Conservation (phyloP, 2,329 filamentous ascomycete species). For the Clonostachys solani region DNA sequence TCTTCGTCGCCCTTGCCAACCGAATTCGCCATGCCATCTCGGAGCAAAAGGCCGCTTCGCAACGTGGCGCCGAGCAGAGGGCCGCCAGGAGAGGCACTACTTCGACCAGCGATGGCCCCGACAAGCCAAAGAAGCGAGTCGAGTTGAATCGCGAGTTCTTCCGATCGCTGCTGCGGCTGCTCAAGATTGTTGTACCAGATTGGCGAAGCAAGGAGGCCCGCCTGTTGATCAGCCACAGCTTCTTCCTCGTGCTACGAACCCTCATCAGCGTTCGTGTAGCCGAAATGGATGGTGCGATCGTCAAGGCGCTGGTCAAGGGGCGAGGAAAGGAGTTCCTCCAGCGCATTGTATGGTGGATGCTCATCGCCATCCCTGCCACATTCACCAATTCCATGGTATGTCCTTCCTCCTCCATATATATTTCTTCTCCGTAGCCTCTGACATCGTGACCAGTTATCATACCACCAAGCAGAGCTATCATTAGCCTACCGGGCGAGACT, state of each 20-base stretch:
- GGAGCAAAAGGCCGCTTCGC: slow-evolving; percentile 84
- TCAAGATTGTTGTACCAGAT: slow-evolving; percentile 86
- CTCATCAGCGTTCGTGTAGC: slow-evolving; percentile 94
- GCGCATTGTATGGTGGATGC: slow-evolving; percentile 96
- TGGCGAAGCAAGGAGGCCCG: slow-evolving; percentile 86
- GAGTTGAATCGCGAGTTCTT: slow-evolving; percentile 85
- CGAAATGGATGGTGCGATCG: slow-evolving; percentile 88
- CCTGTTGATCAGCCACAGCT: slow-evolving; percentile 82
- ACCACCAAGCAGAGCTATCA: slow-evolving; percentile 92
- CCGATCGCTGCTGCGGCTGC: slow-evolving; percentile 68
- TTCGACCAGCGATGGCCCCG: slow-evolving; percentile 18
- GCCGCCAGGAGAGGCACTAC: slow-evolving; percentile 42
- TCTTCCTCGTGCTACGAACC: slow-evolving; percentile 87
- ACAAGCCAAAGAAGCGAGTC: slow-evolving; percentile 66
- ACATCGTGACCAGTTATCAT: slow-evolving; percentile 64
- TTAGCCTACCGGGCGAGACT: slow-evolving; percentile 89
- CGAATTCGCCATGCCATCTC: slow-evolving; percentile 88
- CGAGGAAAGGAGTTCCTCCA: slow-evolving; percentile 86
- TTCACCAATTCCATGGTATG: slow-evolving; percentile 98
- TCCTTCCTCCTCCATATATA: slow-evolving; percentile 2
- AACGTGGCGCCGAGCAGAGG: slow-evolving; percentile 58
- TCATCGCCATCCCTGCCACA: slow-evolving; percentile 90
- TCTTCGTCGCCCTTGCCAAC: slow-evolving; percentile 77
- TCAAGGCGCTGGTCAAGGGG: slow-evolving; percentile 87
- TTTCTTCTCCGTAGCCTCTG: background rate